Conservation (phyloP, 768 basidiomycete genomes). For the Podaxis sp. region DNA sequence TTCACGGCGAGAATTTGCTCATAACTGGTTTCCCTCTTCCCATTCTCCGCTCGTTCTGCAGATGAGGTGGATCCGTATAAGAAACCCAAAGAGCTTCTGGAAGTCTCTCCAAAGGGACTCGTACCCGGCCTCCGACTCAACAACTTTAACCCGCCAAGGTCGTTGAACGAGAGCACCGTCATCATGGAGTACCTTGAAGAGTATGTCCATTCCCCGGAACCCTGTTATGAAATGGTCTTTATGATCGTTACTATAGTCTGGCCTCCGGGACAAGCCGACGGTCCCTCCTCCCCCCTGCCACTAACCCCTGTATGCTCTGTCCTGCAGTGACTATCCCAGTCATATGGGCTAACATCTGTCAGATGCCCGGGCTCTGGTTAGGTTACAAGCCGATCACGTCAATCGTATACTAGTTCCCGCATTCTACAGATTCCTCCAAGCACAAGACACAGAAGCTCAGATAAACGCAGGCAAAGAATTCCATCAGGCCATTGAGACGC, state of each 20-base stretch:
- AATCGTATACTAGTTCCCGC: slow-evolving; percentile 63
- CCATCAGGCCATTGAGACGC: slow-evolving; percentile 43
- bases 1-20: background rate
- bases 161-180: slow-evolving; percentile 77
- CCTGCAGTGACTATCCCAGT: background rate
- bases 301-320: slow-evolving; percentile 53
- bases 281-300: slow-evolving; percentile 54
- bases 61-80: slow-evolving; percentile 84
- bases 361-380: slow-evolving; percentile 69
- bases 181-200: slow-evolving; percentile 80
- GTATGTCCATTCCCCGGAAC: slow-evolving; percentile 32
- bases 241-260: slow-evolving; percentile 21
- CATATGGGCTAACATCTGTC: background rate
- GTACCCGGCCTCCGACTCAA: slow-evolving; percentile 69
- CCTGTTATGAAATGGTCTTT: background rate
- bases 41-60: slow-evolving; percentile 21
- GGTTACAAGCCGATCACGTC: slow-evolving; percentile 68
- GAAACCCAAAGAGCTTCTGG: slow-evolving; percentile 77
- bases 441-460: slow-evolving; percentile 56
- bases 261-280: slow-evolving; percentile 45
- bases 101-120: slow-evolving; percentile 78
- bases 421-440: slow-evolving; percentile 75
- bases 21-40: background rate
- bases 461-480: slow-evolving; percentile 53
- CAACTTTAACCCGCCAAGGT: slow-evolving; percentile 50